phyloP scores from a whole-genome alignment of 1,284 basidiomycete species.

The Ustanciosporium gigantosporum region DNA sequence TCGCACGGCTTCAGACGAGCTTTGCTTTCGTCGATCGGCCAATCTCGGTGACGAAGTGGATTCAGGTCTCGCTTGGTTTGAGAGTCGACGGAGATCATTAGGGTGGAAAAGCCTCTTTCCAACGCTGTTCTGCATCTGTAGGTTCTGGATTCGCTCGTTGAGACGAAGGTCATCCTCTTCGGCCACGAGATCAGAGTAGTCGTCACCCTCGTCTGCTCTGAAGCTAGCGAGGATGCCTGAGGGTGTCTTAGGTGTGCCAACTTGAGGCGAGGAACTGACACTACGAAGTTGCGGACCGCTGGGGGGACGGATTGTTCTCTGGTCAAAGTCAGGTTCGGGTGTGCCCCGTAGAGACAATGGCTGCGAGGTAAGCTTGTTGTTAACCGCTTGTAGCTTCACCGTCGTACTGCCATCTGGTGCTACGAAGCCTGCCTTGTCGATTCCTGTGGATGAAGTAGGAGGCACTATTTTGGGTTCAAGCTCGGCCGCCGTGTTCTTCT shows the following conservation, averaged over 20 bases:
- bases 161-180: conserved; percentile 43
- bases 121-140: conserved; percentile 40
- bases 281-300: conserved; percentile 14
- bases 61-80: background rate
- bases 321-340: conserved; percentile 39
- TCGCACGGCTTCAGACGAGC: conserved; percentile 26
- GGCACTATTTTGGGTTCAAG: background rate
- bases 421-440: background rate
- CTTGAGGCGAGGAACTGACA: conserved; percentile 24
- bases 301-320: conserved; percentile 63
- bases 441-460: background rate
- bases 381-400: background rate
- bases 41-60: conserved; percentile 1
- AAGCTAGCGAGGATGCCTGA: conserved; percentile 9
- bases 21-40: conserved; percentile 15
- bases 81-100: conserved; percentile 36
- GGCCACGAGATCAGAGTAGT: conserved; percentile 63
- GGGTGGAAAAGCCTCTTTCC: conserved; percentile 49
- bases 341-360: conserved; percentile 7
- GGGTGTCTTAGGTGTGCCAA: conserved; percentile 2
- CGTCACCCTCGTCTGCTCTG: conserved; percentile 60
- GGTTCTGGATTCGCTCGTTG: conserved; percentile 36
- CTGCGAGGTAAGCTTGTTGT: conserved; percentile 3
- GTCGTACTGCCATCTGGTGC: background rate
- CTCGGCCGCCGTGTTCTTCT: conserved; percentile 4